These are phyloP conservation scores for Citrullus amarus DNA, from an alignment of 306 rosid species.

Conservation along the genomic window DNA sequence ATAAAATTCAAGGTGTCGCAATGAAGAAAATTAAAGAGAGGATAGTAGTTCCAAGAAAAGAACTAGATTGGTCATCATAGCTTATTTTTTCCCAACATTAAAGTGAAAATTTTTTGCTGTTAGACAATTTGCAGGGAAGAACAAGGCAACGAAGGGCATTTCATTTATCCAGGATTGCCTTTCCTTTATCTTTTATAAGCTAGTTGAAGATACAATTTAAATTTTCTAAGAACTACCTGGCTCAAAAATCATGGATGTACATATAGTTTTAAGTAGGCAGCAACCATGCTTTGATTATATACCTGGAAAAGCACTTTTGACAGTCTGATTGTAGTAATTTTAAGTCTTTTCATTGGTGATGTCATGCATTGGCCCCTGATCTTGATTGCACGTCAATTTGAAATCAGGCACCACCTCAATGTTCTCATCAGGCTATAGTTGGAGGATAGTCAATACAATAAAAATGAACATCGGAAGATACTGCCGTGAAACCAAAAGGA, in stretches of 20 bases:
- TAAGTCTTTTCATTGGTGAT: background rate
- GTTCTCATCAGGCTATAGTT: conserved; percentile 1
- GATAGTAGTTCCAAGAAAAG: background rate
- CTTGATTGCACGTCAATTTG: background rate
- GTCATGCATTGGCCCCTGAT: background rate
- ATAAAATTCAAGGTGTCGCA: background rate
- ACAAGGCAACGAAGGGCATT: background rate
- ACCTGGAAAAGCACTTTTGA: background rate
- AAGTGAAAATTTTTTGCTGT: background rate
- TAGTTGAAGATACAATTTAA: background rate
- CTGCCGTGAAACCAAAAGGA: background rate
- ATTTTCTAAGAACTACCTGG: background rate
- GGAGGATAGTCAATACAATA: background rate
- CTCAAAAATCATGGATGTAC: background rate
- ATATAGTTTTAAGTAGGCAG: background rate
- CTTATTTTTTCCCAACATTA: no score
- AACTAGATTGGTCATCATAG: background rate
- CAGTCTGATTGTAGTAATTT: background rate
- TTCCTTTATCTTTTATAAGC: background rate
- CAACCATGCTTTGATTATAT: background rate
- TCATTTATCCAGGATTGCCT: background rate
- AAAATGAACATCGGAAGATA: background rate
- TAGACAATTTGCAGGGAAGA: background rate
- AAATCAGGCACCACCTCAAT: conserved; percentile 1
- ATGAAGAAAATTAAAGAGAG: background rate